Base-by-base conservation (phyloP, 345 rosid species). In the Camelina laxa region DNA sequence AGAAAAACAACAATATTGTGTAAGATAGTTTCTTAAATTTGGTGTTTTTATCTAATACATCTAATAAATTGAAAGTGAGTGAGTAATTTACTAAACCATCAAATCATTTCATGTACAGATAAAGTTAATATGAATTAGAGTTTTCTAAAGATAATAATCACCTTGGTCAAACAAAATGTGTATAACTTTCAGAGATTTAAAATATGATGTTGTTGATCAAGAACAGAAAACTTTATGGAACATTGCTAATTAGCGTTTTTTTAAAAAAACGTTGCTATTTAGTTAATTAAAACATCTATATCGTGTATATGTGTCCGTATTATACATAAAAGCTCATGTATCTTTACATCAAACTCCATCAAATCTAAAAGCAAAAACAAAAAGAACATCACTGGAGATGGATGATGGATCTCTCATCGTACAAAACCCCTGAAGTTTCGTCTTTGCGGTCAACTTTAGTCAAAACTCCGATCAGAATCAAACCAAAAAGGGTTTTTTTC, bases 341-440 rank as follows among this genome's bases (percentile, higher is more conserved):
- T 78, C 77, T 78, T 71, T 71, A 78, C 81, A 78, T 39, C 67
- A 35, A 65, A 49, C 49, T 65, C 64, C 31, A 56, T 56, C 38
- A 67, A 33, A 33, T 60, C 69, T 66, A 60, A 33, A 2, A 19
- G 1, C 49, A 55, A 7, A 24, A 14, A 50, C 9, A 74, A 38
- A 60, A 41, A 16, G 38, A 42, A 69, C 41, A 61, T 30, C 49
- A 60, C 35, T 70, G 48, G 62, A 72, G 62, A 48, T 53, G 39
- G 20, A 58, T 45, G 62, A 48, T 60, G 48, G n/a, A 65, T 45
- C 33, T 57, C 73, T 78, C 77, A 42, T 51, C 19, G 27, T 56
- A 65, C 62, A 50, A 65, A 78, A 59, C 69, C 77, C 73, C 69
- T 35, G 3, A 59, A 51, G n/a, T 56, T 68, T 51, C 36, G 22